phyloP scores from a whole-genome alignment of 108 stramenopile species.

The Epipyxis sp. region DNA sequence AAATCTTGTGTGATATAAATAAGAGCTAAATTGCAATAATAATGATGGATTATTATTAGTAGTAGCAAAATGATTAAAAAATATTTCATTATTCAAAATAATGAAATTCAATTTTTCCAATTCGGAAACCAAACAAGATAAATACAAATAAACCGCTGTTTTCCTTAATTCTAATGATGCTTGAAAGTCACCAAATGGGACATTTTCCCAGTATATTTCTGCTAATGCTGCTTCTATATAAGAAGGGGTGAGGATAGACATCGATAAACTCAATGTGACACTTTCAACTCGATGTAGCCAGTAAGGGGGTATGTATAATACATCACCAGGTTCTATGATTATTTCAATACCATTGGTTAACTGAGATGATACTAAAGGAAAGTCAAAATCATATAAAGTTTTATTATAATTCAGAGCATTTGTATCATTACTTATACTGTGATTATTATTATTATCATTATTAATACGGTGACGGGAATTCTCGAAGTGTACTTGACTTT shows the following conservation, averaged over 20 bases:
- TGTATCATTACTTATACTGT: too few relatives aligned
- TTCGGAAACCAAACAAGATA: neutral
- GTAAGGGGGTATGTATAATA: conserved; percentile 7
- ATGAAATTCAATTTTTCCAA: neutral
- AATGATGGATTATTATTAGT: neutral
- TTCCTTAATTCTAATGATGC: neutral
- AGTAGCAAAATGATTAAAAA: neutral
- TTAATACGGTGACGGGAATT: neutral
- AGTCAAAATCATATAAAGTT: neutral
- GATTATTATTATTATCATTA: neutral
- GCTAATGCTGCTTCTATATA: conserved; percentile 3
- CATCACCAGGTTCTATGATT: neutral
- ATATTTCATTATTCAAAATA: neutral
- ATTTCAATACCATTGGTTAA: neutral
- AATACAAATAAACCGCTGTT: neutral
- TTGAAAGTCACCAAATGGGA: neutral
- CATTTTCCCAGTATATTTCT: neutral
- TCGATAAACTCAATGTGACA: neutral
- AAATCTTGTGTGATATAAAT: neutral
- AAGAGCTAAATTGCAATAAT: neutral
- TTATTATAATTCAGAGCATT: too few relatives aligned
- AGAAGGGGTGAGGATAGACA: neutral
- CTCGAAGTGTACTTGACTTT: conserved; percentile 26
- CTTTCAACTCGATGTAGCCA: conserved; percentile 12
- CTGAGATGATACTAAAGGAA: neutral